Percentiles rank a stretch among this genome's conserved stretches.
These are phyloP conservation scores for Pestalotiopsis sp. DNA, from an alignment of 2,329 filamentous ascomycete species.

Conservation along the genomic window DNA sequence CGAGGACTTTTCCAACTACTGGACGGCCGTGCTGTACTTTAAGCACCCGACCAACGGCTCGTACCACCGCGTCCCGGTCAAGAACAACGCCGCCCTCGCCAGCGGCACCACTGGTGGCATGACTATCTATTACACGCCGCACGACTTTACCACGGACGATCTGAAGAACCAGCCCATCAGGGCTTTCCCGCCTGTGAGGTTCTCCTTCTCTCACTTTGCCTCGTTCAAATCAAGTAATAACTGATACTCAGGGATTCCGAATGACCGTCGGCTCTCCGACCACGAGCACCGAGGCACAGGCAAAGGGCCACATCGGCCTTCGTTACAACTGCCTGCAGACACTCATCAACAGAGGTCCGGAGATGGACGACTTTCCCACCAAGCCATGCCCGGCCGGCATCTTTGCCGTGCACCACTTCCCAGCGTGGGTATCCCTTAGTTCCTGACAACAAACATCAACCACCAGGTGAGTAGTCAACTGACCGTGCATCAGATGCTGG, in stretches of 20 bases:
- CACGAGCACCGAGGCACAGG: neutral
- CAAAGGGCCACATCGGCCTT: neutral
- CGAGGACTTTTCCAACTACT: slow-evolving; percentile 13
- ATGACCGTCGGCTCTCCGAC: slow-evolving; percentile 13
- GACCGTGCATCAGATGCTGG: slow-evolving; percentile 25
- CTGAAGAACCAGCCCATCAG: neutral
- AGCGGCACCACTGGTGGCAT: slow-evolving; percentile 32
- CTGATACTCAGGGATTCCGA: slow-evolving; percentile 3
- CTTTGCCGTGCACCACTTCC: slow-evolving; percentile 1
- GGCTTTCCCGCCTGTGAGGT: slow-evolving; percentile 42
- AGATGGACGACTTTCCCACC: slow-evolving; percentile 20
- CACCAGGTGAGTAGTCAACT: neutral
- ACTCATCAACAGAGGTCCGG: slow-evolving; percentile 20
- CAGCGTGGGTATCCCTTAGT: neutral
- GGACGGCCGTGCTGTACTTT: slow-evolving; percentile 6
- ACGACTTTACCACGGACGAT: slow-evolving; percentile 21
- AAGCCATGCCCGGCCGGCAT: neutral
- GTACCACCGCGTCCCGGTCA: slow-evolving; percentile 33
- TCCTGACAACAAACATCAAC: neutral
- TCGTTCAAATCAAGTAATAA: neutral
- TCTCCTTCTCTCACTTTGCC: neutral
- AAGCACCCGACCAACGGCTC: slow-evolving; percentile 31
- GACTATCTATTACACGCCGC: slow-evolving; percentile 35
- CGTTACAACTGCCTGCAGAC: slow-evolving; percentile 2
- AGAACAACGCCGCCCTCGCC: slow-evolving; percentile 31